Evolutionary conservation across 371 early-diverging fungal genomes (phyloP), one percentile per base, ranked within the genome.

Genomic region (Syncephalastrum contaminatum): DNA sequence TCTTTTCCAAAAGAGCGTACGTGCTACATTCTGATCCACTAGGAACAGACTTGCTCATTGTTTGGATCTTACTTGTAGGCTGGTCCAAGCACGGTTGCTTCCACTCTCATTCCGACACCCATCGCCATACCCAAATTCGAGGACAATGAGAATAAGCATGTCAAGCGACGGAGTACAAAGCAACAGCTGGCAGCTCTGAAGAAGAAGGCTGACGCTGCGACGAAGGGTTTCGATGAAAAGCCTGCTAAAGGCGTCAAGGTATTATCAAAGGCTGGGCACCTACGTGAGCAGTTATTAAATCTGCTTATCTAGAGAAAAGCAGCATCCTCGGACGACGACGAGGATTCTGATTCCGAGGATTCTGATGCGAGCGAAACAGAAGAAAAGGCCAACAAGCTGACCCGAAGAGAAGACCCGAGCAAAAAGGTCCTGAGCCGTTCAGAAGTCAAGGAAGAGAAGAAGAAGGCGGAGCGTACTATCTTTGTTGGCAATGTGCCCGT

Each of bases 401-500:
- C 13, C 15, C 27, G 50, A 25, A 22, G 42, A 56, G 15, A 21
- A 16, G 42, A 30, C 10, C 36, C 36, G 10, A 30, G 8, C 36
- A 30, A 30, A 30, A 30, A 30, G 36, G 36, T 30, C 10, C 36
- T 30, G 36, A 30, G 36, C 36, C 36, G 36, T 12, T 10, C 36
- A 8, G 36, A 77, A 53, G 62, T 46, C n/a, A 64, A 78, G 55
- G 78, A 81, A 58, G 74, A 78, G 47, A 75, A 76, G 8, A 77
- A 84, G 63, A 64, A 75, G 36, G 72, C 71, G 22, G 65, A 69
- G 27, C 75, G 90, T 41, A 91, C 95, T 14, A 59, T 87, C 2
- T 94, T 93, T 78, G 81, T 94, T 19, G 95, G 95, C 30, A 94
- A 94, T 67, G 63, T 94, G 48, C 72, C 89, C 18, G 74, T 87